These are phyloP conservation scores for Rhizophora mangle DNA, from an alignment of 345 rosid genomes.

Conservation along the genomic window DNA sequence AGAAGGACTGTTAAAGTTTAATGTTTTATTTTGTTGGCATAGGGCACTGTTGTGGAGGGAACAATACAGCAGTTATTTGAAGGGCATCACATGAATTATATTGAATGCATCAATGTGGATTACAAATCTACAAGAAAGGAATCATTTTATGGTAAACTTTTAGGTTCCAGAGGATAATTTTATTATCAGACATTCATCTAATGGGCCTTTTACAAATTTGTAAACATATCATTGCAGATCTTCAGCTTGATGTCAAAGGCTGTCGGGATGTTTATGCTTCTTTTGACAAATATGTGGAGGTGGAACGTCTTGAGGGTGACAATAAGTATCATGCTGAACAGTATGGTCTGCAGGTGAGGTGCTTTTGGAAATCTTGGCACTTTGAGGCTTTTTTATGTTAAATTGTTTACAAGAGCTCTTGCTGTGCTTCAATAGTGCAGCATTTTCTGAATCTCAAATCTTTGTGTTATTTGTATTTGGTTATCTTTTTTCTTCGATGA, in stretches of 20 bases:
- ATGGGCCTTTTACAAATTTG: conserved; percentile 12
- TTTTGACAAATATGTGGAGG: conserved; percentile 97
- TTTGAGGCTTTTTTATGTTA: neutral
- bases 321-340: conserved; percentile 92
- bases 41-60: conserved; percentile 63
- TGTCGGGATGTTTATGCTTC: conserved; percentile 97
- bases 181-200: conserved; percentile 20
- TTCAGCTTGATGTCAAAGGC: conserved; percentile 99
- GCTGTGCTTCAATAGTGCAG: neutral
- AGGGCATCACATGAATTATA: conserved; percentile 81
- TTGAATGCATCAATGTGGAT: conserved; percentile 96
- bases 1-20: neutral
- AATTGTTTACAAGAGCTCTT: neutral
- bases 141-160: conserved; percentile 82
- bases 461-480: neutral
- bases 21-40: conserved; percentile 14
- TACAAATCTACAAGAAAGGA: conserved; percentile 95
- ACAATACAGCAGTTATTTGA: conserved; percentile 55
- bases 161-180: conserved; percentile 12
- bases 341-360: conserved; percentile 81
- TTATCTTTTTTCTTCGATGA: too few relatives aligned
- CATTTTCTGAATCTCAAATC: neutral
- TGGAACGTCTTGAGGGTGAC: conserved; percentile 96
- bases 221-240: conserved; percentile 49
- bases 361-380: neutral